A percentile compares a stretch with the other conserved stretches of the same genome.
Conservation (phyloP, 108 stramenopile species). For the Discostella pseudostelligera region DNA sequence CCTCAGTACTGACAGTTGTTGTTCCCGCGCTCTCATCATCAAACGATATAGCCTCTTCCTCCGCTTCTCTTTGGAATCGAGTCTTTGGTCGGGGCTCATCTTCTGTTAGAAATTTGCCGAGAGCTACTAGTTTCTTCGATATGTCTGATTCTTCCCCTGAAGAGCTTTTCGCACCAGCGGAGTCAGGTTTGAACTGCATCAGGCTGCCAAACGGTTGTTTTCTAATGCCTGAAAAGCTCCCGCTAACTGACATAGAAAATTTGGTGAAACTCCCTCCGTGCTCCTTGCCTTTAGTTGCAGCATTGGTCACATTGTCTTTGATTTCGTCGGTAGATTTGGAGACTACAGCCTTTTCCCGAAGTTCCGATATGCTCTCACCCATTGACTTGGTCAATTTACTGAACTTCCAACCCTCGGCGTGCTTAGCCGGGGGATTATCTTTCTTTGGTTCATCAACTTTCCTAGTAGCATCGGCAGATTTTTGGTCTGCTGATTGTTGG, state of each 20-base stretch:
- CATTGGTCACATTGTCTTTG: background rate
- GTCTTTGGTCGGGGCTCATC: slow-evolving; percentile 3
- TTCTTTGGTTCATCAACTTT: background rate
- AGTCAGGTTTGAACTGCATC: slow-evolving; percentile 2
- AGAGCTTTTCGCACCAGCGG: background rate
- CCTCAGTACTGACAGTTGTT: background rate
- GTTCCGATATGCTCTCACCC: slow-evolving; percentile 10
- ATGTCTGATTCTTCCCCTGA: slow-evolving; percentile 1
- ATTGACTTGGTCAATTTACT: slow-evolving; percentile 12
- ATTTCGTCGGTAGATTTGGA: background rate
- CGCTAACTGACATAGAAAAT: slow-evolving; percentile 15
- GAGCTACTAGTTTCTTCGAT: background rate
- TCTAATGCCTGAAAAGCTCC: slow-evolving; percentile 1
- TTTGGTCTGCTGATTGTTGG: slow-evolving; percentile 5
- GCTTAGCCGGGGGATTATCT: background rate
- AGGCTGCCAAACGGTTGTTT: slow-evolving; percentile 18
- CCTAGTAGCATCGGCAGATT: background rate
- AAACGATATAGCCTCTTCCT: slow-evolving; percentile 14
- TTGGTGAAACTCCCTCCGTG: slow-evolving; percentile 9
- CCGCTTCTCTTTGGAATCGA: background rate
- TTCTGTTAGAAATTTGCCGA: slow-evolving; percentile 7
- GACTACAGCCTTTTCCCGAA: background rate
- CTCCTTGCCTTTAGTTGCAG: too few relatives aligned
- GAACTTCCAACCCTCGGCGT: background rate
- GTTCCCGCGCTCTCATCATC: background rate